phyloP scores from a whole-genome alignment of 371 early-diverging fungal species.

The Mortierella sp. region DNA sequence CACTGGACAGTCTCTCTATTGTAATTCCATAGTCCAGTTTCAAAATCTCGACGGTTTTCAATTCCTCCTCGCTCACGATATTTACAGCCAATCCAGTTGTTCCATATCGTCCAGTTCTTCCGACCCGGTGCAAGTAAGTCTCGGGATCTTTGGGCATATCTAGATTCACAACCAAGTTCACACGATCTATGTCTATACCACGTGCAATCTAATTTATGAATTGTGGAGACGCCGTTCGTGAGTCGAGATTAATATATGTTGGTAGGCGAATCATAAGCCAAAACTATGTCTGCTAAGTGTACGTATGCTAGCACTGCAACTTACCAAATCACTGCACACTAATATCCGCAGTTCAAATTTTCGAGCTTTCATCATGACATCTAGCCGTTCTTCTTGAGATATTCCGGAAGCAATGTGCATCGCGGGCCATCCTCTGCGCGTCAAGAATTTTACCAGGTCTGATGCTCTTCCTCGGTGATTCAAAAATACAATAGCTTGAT shows the following conservation, averaged over 20 bases:
- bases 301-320: neutral
- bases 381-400: constrained; percentile 69
- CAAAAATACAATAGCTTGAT: constrained; percentile 76
- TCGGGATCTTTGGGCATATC: constrained; percentile 72
- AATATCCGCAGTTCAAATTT: constrained; percentile 77
- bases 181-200: constrained; percentile 75
- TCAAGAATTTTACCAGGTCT: constrained; percentile 68
- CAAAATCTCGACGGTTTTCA: constrained; percentile 47
- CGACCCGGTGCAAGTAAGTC: constrained; percentile 77
- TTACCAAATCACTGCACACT: constrained; percentile 83
- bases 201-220: constrained; percentile 60
- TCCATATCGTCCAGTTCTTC: constrained; percentile 81
- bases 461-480: constrained; percentile 68
- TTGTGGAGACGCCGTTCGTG: neutral
- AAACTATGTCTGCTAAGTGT: neutral
- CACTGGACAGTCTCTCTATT: constrained; percentile 30
- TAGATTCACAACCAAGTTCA: constrained; percentile 73
- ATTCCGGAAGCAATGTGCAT: constrained; percentile 67
- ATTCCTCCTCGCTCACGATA: constrained; percentile 56
- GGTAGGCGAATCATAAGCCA: neutral
- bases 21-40: constrained; percentile 39
- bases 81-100: constrained; percentile 59
- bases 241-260: neutral
- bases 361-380: constrained; percentile 74
- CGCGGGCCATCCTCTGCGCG: constrained; percentile 70